Base-by-base conservation (phyloP, 2,329 filamentous ascomycete genomes). In the Neospermospora avenae region DNA sequence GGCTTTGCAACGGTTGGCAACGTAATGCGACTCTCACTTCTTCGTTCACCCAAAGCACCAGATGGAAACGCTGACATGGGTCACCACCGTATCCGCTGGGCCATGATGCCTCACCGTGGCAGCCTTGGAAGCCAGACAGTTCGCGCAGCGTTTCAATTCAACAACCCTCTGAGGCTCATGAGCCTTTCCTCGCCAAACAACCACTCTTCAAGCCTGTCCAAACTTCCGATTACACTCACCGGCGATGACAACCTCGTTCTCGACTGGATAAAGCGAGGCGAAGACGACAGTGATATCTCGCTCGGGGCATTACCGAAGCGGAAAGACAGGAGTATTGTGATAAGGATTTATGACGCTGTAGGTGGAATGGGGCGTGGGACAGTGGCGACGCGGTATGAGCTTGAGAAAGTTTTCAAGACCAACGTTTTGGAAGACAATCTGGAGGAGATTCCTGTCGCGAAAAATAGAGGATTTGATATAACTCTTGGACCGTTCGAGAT, bases 11-110 rank as follows among this genome's bases (percentile, higher is more conserved):
- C 92, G 13, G 85, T 84, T 48, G 93, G 93, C 46, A 95, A 89
- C 71, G 74, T 92, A 57, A 98, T 98, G 93, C 87, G 93, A 4
- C 80, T 98, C 10, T 93, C 88, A 13, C 81, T 98, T 22, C 82
- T 97, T n/a, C 87, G 93, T 39, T 87, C 92, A 4, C 90, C 93
- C 22, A 98, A 98, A 73, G 93, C 93, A 0, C 93, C 93, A 0
- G 93, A 98, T 73, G 92, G 86, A 4, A 88, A 96, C 69, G 93
- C 93, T 41, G 93, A 98, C 73, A 97, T 98, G 92, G 93, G 91
- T 57, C 82, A 80, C 41, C 93, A 98, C 74, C 82, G 82, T 64
- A 96, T 97, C 68, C 87, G 89, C 63, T 98, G 93, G 83, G 93
- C 91, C 20, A 92, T 98, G 66, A 80, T 97, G 67, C 93, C 93